Base-by-base conservation (phyloP, 345 rosid genomes). In the Jatropha curcas region DNA sequence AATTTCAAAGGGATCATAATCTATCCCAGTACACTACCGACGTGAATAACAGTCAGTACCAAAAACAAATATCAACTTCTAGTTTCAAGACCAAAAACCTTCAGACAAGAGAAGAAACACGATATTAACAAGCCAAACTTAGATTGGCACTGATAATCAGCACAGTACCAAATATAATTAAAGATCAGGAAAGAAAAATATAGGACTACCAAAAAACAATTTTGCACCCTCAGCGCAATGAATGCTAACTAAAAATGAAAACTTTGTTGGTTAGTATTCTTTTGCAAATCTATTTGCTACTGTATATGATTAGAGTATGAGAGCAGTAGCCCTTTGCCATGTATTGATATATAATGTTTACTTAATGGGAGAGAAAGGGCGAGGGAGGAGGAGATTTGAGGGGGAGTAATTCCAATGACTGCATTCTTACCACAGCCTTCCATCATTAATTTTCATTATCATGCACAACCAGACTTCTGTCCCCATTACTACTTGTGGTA, bases 171-270 rank as follows among this genome's bases (percentile, higher is more conserved):
- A 39, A n/a, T 33, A 7, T 16, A 35, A 6, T 31, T 61, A 16
- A 61, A 16, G 35, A 37, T 63, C 60, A 55, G 39, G 0, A n/a
- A n/a, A 24, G 8, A n/a, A n/a, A 39, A 7, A 9, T 11, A n/a
- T 24, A 30, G 11, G 39, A 7, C 19, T 16, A 64, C 17, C 17
- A 45, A 12, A 45, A 11, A 22, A 37, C 1, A 22, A 39, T 25
- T 61, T 35, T 14, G 30, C 33, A 35, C 41, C 31, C n/a, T 64
- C 51, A 0, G 17, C 31, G 39, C 48, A 37, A 20, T 19, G 19
- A 24, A 62, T 37, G 67, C 16, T 17, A 62, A 62, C 43, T 19
- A 64, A 64, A 62, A 64, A 35, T 11, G 52, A 37, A 1, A 64
- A 25, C 25, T 41, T 64, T n/a, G n/a, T n/a, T n/a, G n/a, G n/a